phyloP scores from a whole-genome alignment of 1,284 basidiomycete genomes.

The Apiotrichum laibachii region DNA sequence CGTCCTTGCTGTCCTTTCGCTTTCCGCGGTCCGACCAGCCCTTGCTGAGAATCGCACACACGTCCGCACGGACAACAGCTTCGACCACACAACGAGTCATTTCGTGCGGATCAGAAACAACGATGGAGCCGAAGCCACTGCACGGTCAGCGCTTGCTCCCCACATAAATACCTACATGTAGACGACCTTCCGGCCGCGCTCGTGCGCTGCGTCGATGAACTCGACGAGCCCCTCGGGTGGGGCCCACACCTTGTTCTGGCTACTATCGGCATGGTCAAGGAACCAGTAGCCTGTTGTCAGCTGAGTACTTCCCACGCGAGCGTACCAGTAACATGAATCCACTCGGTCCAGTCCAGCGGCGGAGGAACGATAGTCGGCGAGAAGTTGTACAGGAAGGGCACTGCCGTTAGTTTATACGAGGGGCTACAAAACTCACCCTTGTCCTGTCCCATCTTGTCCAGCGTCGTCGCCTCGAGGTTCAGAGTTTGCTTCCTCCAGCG shows the following conservation, averaged over 20 bases:
- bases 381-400: slow-evolving; percentile 97
- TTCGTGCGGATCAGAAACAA: slow-evolving; percentile 86
- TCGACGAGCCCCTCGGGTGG: slow-evolving; percentile 73
- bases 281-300: slow-evolving; percentile 79
- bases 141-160: neutral
- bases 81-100: slow-evolving; percentile 90
- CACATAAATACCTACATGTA: slow-evolving; percentile 62
- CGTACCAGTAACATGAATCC: slow-evolving; percentile 90
- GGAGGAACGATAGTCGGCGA: slow-evolving; percentile 60
- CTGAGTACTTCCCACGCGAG: neutral
- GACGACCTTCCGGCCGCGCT: slow-evolving; percentile 78
- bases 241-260: slow-evolving; percentile 72
- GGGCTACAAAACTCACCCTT: slow-evolving; percentile 54
- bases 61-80: slow-evolving; percentile 77
- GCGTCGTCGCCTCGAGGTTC: slow-evolving; percentile 72
- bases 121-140: slow-evolving; percentile 91
- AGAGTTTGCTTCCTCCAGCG: slow-evolving; percentile 81
- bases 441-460: slow-evolving; percentile 91
- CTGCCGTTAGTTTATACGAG: slow-evolving; percentile 36
- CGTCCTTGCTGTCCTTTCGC: slow-evolving; percentile 31
- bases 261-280: slow-evolving; percentile 80
- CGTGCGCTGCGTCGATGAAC: slow-evolving; percentile 77
- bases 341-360: slow-evolving; percentile 96
- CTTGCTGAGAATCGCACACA: slow-evolving; percentile 89
- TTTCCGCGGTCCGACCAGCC: slow-evolving; percentile 93